phyloP scores from a whole-genome alignment of 192 early-diverging fungal species.

The Glomus cerebriforme region DNA sequence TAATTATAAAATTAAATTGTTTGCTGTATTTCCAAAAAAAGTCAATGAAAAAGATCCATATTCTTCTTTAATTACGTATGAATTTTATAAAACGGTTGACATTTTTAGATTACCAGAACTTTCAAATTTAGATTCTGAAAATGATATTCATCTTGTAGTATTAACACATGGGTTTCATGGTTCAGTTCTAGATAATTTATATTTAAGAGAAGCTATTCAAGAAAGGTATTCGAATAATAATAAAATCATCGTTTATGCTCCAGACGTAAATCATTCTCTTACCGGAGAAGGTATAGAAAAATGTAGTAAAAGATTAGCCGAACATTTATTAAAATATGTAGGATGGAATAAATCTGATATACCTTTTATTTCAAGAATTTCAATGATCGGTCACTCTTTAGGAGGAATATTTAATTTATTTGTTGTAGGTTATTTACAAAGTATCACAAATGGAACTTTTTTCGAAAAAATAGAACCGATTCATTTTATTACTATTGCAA shows the following conservation, averaged over 20 bases:
- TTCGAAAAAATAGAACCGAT: conserved; percentile 42
- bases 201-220: conserved; percentile 46
- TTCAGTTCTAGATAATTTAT: conserved; percentile 43
- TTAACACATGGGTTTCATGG: conserved; percentile 51
- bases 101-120: conserved; percentile 14
- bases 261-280: conserved; percentile 47
- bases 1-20: conserved; percentile 12
- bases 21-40: conserved; percentile 9
- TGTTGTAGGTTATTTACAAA: conserved; percentile 44
- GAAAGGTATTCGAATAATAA: conserved; percentile 20
- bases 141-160: conserved; percentile 41
- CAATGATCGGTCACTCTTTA: conserved; percentile 55
- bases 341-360: conserved; percentile 13
- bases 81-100: background rate
- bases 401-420: conserved; percentile 53
- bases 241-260: conserved; percentile 35
- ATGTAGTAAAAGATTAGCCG: conserved; percentile 44
- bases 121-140: background rate
- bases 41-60: background rate
- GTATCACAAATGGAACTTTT: conserved; percentile 46
- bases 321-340: conserved; percentile 42
- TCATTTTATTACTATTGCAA: conserved; percentile 51
- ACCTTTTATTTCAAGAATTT: conserved; percentile 39
- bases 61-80: conserved; percentile 7
- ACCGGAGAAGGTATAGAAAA: conserved; percentile 52